Percentiles rank a stretch among this genome's conserved stretches.
Conservation (phyloP, 176 grass and related monocot species). For the Metroxylon sagu region DNA sequence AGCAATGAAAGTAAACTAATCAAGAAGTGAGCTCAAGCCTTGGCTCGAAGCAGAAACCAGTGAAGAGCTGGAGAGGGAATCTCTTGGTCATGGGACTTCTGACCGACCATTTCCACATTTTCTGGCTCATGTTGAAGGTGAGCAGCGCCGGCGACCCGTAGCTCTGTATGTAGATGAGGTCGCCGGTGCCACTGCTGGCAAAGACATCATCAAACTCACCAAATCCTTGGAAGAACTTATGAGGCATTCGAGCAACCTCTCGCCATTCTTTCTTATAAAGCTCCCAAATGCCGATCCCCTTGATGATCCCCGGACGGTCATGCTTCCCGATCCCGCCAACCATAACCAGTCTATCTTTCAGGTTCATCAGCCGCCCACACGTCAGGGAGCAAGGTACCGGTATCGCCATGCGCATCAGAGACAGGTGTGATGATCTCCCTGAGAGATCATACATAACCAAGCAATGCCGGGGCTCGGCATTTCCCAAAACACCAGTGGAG, state of each 20-base stretch:
- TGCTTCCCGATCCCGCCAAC: constrained; percentile 7
- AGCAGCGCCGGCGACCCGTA: not conserved
- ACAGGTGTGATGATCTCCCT: not conserved
- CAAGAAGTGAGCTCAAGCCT: constrained; percentile 8
- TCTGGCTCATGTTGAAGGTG: constrained; percentile 2
- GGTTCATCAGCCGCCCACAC: constrained; percentile 12
- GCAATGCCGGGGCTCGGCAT: not conserved
- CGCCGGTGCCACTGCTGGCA: constrained; percentile 3
- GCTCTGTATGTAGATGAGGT: constrained; percentile 20
- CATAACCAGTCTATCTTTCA: constrained; percentile 7
- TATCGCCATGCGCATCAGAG: not conserved
- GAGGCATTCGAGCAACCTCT: constrained; percentile 10
- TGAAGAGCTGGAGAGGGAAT: constrained; percentile 14
- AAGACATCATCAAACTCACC: constrained; percentile 18
- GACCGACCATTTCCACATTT: constrained; percentile 6
- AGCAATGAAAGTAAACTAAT: not conserved
- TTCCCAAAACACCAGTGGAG: not conserved
- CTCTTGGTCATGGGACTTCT: constrained; percentile 2
- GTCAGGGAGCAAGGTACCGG: constrained; percentile 8
- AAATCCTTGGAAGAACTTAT: constrained; percentile 9
- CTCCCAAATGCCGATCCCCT: constrained; percentile 17
- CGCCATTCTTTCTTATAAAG: not conserved
- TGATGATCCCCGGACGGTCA: not conserved
- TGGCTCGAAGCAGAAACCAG: constrained; percentile 20
- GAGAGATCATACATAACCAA: constrained; percentile 10